Percentiles rank a stretch among this genome's conserved stretches.
Evolutionary conservation across 495 filamentous ascomycete genomes (phyloP).

Genomic region (Daldinia childiae): DNA sequence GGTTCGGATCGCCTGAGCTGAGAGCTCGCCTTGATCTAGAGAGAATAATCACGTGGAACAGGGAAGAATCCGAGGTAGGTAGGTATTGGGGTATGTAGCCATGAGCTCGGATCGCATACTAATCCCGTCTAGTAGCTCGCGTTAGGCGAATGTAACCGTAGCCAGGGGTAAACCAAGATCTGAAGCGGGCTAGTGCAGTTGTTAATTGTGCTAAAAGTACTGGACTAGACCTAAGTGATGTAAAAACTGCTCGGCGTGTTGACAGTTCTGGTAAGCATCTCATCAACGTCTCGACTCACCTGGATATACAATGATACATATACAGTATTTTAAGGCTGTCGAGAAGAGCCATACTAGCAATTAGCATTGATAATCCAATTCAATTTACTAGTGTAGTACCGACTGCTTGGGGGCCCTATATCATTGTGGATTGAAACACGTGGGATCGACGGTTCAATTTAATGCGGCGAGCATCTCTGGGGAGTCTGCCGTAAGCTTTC

Average conservation of each 20-base stretch:
- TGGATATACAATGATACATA: neutral
- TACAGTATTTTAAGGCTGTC: neutral
- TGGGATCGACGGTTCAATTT: slow-evolving; percentile 40
- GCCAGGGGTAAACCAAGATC: slow-evolving; percentile 43
- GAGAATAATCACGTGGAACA: slow-evolving; percentile 21
- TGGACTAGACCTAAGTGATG: slow-evolving; percentile 8
- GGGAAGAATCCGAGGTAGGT: slow-evolving; percentile 6
- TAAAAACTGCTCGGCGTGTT: neutral
- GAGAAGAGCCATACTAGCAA: neutral
- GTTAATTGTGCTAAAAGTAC: neutral
- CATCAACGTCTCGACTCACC: neutral
- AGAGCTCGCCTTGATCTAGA: slow-evolving; percentile 1
- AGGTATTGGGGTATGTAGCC: slow-evolving; percentile 7
- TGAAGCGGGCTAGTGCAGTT: slow-evolving; percentile 9
- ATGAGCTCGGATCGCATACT: slow-evolving; percentile 38
- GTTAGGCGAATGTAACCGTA: slow-evolving; percentile 35
- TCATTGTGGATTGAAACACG: slow-evolving; percentile 40
- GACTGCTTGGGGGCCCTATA: slow-evolving; percentile 16
- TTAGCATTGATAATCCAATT: slow-evolving; percentile 1
- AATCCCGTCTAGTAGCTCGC: slow-evolving; percentile 8
- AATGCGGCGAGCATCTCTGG: slow-evolving; percentile 32
- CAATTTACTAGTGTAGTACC: slow-evolving; percentile 10
- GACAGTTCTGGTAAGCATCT: slow-evolving; percentile 7
- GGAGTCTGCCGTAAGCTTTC: slow-evolving; percentile 16
- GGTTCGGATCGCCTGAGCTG: slow-evolving; percentile 17